Percentiles rank a stretch among this genome's conserved stretches.
Conservation (phyloP, 2,329 filamentous ascomycete species). For the Trichoderma citrinoviride region DNA sequence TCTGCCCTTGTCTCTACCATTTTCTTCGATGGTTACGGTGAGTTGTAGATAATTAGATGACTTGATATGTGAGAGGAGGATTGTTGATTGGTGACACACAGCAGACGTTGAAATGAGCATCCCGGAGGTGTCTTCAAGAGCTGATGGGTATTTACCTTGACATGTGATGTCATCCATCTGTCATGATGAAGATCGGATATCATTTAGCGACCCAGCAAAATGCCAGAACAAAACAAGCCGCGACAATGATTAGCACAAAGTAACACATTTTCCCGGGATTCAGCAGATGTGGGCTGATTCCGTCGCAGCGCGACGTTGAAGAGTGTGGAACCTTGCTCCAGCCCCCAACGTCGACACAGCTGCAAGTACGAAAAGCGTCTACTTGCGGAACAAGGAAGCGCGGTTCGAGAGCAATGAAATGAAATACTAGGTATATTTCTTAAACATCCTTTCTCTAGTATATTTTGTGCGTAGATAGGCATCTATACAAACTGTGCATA, state of each 20-base stretch:
- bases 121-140: neutral
- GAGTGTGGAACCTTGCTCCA: neutral
- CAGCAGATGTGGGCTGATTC: neutral
- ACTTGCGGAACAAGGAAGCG: neutral
- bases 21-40: neutral
- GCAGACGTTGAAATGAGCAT: neutral
- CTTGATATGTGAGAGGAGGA: neutral
- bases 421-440: too few relatives aligned
- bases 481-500: too few relatives aligned
- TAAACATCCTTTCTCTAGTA: too few relatives aligned
- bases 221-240: neutral
- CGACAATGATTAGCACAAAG: neutral
- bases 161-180: slow-evolving; percentile 30
- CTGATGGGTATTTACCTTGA: slow-evolving; percentile 7
- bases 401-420: too few relatives aligned
- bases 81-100: too few relatives aligned
- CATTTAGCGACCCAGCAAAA: neutral
- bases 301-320: neutral
- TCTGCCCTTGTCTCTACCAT: neutral
- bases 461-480: too few relatives aligned
- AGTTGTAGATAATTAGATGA: neutral
- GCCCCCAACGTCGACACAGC: neutral
- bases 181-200: neutral
- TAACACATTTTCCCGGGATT: neutral
- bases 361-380: neutral